Base-by-base conservation (phyloP, 2,329 filamentous ascomycete genomes). In the Cadophora malorum region DNA sequence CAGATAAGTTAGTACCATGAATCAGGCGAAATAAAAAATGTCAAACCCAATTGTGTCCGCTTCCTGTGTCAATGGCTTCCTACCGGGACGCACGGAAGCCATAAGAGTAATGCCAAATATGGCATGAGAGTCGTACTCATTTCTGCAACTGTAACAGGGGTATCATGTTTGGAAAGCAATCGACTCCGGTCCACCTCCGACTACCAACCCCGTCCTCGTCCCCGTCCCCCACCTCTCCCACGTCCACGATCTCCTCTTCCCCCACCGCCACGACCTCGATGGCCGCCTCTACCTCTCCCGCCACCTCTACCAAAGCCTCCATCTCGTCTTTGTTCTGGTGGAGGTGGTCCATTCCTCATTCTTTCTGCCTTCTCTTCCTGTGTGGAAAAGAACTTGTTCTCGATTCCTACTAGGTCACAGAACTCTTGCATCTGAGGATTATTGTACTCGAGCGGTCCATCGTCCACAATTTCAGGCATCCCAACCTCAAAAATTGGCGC, bases 341-440 rank as follows among this genome's bases (percentile, higher is more conserved):
- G 80, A 23, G 84, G 80, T 14, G 90, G 90, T 0, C 89, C 90
- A 25, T 78, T 81, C n/a, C 77, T 80, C 78, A 84, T 86, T 67
- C 90, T 84, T 68, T 83, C 82, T 16, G 81, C 80, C 62, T 89
- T 85, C 78, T 97, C 92, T 74, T 93, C 89, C 2, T 90, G 86
- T n/a, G 81, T 88, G 1, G 91, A 86, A 73, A 91, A 84, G 83
- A 88, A 97, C 10, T 89, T 83, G 77, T 98, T 97, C 6, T 86
- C 81, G 41, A 99, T 89, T 9, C 86, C 89, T 0, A 98, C 75
- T 65, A 98, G 80, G 66, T 89, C 82, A 79, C 96, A 99, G 77
- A 95, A 98, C 3, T 83, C 80, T n/a, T 82, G 83, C 7, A 94
- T 98, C 80, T 98, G 95, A 14, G 91, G 90, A 76, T 96, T 98